Conservation (phyloP, 352 stramenopile species). For the Pythium chondricola region DNA sequence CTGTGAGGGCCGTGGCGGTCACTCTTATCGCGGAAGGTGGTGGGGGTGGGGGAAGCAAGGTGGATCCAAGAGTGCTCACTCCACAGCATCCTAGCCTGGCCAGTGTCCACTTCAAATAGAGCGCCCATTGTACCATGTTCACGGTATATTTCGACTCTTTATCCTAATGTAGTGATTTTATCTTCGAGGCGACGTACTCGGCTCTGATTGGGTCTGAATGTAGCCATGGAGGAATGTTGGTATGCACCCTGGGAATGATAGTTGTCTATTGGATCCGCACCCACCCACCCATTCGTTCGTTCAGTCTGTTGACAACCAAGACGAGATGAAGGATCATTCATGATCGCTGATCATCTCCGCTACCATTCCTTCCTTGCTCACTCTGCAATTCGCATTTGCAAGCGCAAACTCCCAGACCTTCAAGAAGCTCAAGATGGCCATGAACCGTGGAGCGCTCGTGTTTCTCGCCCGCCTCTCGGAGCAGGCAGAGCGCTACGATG, state of each 20-base stretch:
- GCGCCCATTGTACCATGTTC: neutral
- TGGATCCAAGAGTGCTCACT: no score
- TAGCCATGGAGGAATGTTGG: neutral
- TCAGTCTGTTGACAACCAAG: neutral
- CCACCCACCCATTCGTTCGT: no score
- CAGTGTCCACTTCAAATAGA: neutral
- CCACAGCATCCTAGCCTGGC: no score
- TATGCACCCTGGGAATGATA: neutral
- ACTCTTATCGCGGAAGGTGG: no score
- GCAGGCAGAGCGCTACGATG: constrained; percentile 27
- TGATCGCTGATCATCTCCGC: neutral
- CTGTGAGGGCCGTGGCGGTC: no score
- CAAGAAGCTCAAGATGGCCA: neutral
- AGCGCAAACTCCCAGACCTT: neutral
- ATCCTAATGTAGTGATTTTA: neutral
- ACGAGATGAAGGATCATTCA: constrained; percentile 2
- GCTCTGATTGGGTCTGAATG: constrained; percentile 9
- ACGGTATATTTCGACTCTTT: neutral
- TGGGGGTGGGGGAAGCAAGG: no score
- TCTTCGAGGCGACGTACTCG: constrained; percentile 14
- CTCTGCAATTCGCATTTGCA: neutral
- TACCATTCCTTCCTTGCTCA: neutral
- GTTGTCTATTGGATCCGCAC: neutral
- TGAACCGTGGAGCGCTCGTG: constrained; percentile 27
- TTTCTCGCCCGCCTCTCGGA: constrained; percentile 30